phyloP scores from a whole-genome alignment of 1,284 basidiomycete genomes.

The Kwoniella shivajii region DNA sequence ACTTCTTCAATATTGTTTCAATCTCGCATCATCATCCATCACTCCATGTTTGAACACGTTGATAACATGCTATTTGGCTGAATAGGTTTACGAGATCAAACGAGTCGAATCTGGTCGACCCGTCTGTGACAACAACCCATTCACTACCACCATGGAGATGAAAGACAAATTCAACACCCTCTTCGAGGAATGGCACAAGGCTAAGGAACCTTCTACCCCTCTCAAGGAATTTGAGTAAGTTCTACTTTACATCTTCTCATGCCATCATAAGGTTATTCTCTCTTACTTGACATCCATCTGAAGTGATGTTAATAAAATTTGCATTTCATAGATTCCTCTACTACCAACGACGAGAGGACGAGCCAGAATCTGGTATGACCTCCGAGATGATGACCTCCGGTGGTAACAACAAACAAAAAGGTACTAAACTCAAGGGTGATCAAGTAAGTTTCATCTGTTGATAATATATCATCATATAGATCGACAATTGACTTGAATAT shows the following conservation, averaged over 20 bases:
- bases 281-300: neutral
- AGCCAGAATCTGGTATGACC: conserved; percentile 6
- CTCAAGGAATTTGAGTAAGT: conserved; percentile 14
- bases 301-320: neutral
- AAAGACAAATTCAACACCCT: conserved; percentile 10
- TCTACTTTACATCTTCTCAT: neutral
- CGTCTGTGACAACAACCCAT: conserved; percentile 6
- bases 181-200: conserved; percentile 13
- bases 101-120: conserved; percentile 8
- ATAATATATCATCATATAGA: neutral
- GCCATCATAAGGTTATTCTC: neutral
- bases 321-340: conserved; percentile 6
- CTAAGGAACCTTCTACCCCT: conserved; percentile 1
- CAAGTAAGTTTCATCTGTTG: conserved; percentile 5
- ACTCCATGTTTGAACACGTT: neutral
- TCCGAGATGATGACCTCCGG: neutral
- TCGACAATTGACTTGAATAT: neutral
- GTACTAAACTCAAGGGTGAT: conserved; percentile 1
- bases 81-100: conserved; percentile 10
- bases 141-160: conserved; percentile 3
- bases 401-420: neutral
- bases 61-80: neutral
- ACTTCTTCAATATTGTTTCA: neutral
- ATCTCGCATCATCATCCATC: neutral
- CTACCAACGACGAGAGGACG: conserved; percentile 3